Conservation (phyloP, 1,139 yeast species). For the Saccharomycopsis hybrid region DNA sequence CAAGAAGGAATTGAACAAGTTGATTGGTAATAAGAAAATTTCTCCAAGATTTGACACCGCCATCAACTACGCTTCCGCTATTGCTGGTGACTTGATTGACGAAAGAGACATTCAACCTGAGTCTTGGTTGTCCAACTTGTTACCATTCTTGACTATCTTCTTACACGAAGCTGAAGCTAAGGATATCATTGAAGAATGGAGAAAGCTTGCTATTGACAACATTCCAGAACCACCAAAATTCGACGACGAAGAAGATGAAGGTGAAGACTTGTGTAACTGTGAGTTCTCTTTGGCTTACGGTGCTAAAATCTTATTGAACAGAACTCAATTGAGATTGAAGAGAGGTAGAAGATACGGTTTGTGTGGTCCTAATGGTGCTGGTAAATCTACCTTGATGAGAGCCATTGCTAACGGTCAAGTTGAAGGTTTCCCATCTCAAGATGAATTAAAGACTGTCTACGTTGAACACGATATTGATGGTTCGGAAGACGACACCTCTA, state of each 20-base stretch:
- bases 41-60: slow-evolving; percentile 56
- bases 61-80: slow-evolving; percentile 79
- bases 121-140: slow-evolving; percentile 82
- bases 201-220: slow-evolving; percentile 95
- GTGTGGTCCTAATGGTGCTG: slow-evolving; percentile 99
- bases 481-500: slow-evolving; percentile 79
- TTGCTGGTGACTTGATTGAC: slow-evolving; percentile 54
- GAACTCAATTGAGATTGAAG: slow-evolving; percentile 98
- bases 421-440: slow-evolving; percentile 99
- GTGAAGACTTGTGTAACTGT: slow-evolving; percentile 99
- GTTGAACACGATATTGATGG: slow-evolving; percentile 99
- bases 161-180: slow-evolving; percentile 78
- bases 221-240: slow-evolving; percentile 93
- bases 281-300: slow-evolving; percentile 99
- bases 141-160: slow-evolving; percentile 94
- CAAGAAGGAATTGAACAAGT: slow-evolving; percentile 44
- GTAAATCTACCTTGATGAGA: slow-evolving; percentile 99
- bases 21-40: slow-evolving; percentile 28
- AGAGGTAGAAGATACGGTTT: slow-evolving; percentile 99
- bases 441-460: slow-evolving; percentile 96
- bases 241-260: slow-evolving; percentile 94
- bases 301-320: slow-evolving; percentile 99
- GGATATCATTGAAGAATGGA: slow-evolving; percentile 76
- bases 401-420: slow-evolving; percentile 99
- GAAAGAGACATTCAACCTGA: slow-evolving; percentile 93